Percentiles rank a stretch among this genome's conserved stretches.
Conservation (phyloP, 2,329 filamentous ascomycete species). For the Tolypocladium ophioglossoides region DNA sequence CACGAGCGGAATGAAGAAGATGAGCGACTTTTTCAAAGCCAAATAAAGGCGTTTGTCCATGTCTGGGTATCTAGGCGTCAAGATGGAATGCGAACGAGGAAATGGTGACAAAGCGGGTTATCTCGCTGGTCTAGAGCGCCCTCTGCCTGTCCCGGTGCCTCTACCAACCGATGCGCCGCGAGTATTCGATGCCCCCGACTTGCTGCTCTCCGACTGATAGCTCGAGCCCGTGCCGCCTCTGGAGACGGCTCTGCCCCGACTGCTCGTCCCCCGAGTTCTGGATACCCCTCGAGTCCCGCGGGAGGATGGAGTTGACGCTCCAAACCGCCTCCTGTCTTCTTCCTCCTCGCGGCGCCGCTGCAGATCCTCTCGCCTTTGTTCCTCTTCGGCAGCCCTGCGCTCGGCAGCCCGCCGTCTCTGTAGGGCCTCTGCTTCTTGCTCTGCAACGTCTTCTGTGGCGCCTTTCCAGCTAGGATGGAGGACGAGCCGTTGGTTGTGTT, state of each 20-base stretch:
- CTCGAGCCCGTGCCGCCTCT: constrained; percentile 16
- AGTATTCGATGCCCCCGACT: constrained; percentile 15
- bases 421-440: constrained; percentile 71
- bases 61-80: constrained; percentile 17
- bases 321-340: constrained; percentile 28
- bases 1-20: constrained; percentile 88
- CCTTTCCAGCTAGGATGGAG: constrained; percentile 86
- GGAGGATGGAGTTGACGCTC: constrained; percentile 14
- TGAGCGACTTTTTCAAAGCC: constrained; percentile 89
- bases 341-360: constrained; percentile 53
- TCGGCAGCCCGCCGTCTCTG: constrained; percentile 68
- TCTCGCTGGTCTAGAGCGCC: constrained; percentile 22
- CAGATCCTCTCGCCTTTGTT: constrained; percentile 63
- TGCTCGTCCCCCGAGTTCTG: constrained; percentile 17
- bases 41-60: constrained; percentile 22
- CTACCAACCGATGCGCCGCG: constrained; percentile 25
- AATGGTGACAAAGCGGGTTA: constrained; percentile 7
- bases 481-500: constrained; percentile 90
- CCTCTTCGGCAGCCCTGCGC: constrained; percentile 66
- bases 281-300: constrained; percentile 17
- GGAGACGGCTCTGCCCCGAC: constrained; percentile 15
- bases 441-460: constrained; percentile 73
- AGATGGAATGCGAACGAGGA: constrained; percentile 3
- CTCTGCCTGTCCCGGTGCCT: constrained; percentile 19
- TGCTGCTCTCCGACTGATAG: constrained; percentile 15